Evolutionary conservation across 1,139 yeast genomes (phyloP).

Genomic region (Wickerhamomyces sp.): DNA sequence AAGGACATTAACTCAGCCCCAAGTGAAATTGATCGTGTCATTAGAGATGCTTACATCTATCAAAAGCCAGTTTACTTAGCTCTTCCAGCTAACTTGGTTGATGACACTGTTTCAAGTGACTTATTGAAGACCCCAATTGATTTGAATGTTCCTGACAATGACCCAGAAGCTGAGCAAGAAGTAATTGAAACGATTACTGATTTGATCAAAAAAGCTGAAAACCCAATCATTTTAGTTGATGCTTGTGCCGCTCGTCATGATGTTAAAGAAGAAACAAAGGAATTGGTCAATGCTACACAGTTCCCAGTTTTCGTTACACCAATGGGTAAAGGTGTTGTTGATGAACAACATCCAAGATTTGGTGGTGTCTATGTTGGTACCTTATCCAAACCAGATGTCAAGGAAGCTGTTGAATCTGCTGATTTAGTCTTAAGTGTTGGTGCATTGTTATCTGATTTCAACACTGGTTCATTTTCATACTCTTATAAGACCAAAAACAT

Average conservation of each 20-base stretch:
- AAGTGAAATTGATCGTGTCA: constrained; percentile 64
- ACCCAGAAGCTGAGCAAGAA: constrained; percentile 66
- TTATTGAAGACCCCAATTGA: constrained; percentile 62
- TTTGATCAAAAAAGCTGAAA: constrained; percentile 51
- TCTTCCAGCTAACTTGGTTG: constrained; percentile 78
- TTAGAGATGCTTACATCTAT: constrained; percentile 62
- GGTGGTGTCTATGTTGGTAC: constrained; percentile 89
- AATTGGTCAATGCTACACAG: constrained; percentile 63
- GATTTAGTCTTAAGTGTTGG: constrained; percentile 79
- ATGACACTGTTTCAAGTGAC: constrained; percentile 51
- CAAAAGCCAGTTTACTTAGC: constrained; percentile 86
- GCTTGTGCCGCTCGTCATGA: constrained; percentile 84
- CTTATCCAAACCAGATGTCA: constrained; percentile 70
- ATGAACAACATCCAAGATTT: constrained; percentile 70
- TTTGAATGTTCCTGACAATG: constrained; percentile 57
- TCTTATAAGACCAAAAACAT: constrained; percentile 74
- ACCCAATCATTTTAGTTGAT: constrained; percentile 77
- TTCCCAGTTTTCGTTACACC: constrained; percentile 87
- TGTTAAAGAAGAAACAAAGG: constrained; percentile 56
- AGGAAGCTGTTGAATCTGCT: constrained; percentile 69
- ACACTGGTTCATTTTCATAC: constrained; percentile 86
- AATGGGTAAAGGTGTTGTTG: constrained; percentile 82
- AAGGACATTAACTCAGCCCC: constrained; percentile 63
- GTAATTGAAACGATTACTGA: constrained; percentile 54
- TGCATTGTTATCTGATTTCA: constrained; percentile 81